These are phyloP conservation scores for Yarrowia phangngaensis DNA, from an alignment of 805 yeast genomes.

Conservation along the genomic window DNA sequence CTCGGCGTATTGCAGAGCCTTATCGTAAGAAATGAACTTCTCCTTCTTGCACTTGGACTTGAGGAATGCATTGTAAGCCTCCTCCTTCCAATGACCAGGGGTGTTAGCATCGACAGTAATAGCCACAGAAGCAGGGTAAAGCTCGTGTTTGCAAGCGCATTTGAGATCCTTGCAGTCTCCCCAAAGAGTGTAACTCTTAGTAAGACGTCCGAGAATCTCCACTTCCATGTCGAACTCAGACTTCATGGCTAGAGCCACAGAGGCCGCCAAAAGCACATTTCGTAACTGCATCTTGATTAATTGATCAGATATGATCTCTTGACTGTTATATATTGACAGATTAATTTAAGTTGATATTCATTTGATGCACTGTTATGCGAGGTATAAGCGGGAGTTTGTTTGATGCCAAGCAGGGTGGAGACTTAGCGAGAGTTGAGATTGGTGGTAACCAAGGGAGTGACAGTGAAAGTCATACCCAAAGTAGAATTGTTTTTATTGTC, in stretches of 20 bases:
- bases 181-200: slow-evolving; percentile 10
- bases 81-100: slow-evolving; percentile 4
- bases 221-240: slow-evolving; percentile 5
- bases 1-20: neutral
- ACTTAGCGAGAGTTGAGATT: too few relatives aligned
- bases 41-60: slow-evolving; percentile 8
- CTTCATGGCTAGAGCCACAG: slow-evolving; percentile 3
- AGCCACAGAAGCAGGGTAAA: slow-evolving; percentile 38
- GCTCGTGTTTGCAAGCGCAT: slow-evolving; percentile 36
- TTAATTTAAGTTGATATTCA: too few relatives aligned
- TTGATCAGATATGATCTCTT: slow-evolving; percentile 12
- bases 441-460: too few relatives aligned
- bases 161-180: slow-evolving; percentile 31
- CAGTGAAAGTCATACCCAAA: too few relatives aligned
- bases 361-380: too few relatives aligned
- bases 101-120: slow-evolving; percentile 8
- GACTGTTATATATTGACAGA: neutral
- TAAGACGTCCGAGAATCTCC: slow-evolving; percentile 8
- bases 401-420: too few relatives aligned
- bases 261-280: slow-evolving; percentile 6
- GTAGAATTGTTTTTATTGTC: too few relatives aligned
- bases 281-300: slow-evolving; percentile 2
- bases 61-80: neutral
- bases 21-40: neutral
- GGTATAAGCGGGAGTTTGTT: too few relatives aligned